Base-by-base conservation (phyloP, 2,329 filamentous ascomycete genomes). In the Neofusicoccum sp. region DNA sequence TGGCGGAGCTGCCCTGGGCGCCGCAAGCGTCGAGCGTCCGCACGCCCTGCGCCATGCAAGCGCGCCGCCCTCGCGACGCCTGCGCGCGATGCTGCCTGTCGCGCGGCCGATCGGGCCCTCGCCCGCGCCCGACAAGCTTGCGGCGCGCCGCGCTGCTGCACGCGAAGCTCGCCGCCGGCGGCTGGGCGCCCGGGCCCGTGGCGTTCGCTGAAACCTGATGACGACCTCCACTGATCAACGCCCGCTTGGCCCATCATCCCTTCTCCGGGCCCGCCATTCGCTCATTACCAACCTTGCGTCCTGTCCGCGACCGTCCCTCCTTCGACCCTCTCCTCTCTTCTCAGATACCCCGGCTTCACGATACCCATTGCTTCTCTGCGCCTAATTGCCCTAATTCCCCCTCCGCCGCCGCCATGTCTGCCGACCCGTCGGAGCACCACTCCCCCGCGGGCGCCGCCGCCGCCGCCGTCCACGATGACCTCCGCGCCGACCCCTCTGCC, bases 161-260 rank as follows among this genome's bases (percentile, higher is more conserved):
- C n/a, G 51, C 51, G 36, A 43, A 56, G 51, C 51, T 43, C 38
- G 24, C 24, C 14, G 24, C 36, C 30, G 49, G 49, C 49, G 49
- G 34, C 49, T 54, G 49, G 49, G 49, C 49, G 40, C 26, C 49
- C 51, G 36, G 26, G 26, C 51, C 43, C 28, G 38, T 56, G 51
- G 51, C 38, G 51, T 12, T 28, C 20, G 36, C 49, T 54, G 49
- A 54, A 54, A 54, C 49, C n/a, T 20, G 38, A 56, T 56, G 51
- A 56, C 51, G 38, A 56, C 51, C 51, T 43, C 51, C 51, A 43
- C 51, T 8, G 48, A 56, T 56, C 51, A 38, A 24, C 51, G 28
- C 11, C 12, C 14, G n/a, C 49, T 54, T 54, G 38, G 51, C 51
- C n/a, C n/a, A n/a, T 6, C 51, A 56, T 56, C 51, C 51, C 51